A percentile compares a stretch with the other conserved stretches of the same genome.
These are phyloP conservation scores for Phalaenopsis aphrodite DNA, from an alignment of 106 monocot species.

Conservation along the genomic window DNA sequence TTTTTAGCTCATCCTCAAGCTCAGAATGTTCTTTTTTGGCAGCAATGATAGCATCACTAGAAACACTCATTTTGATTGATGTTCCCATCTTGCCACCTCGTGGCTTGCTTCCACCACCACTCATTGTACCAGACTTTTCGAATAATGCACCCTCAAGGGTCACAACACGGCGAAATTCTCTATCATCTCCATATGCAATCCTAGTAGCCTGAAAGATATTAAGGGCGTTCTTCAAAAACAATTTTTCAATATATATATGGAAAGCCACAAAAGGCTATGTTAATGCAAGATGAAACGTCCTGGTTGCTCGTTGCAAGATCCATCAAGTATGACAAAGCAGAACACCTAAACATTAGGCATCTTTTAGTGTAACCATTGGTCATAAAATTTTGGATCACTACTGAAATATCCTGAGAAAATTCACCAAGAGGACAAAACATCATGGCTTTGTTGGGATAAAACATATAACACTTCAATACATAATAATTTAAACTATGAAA, in stretches of 20 bases:
- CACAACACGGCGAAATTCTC: constrained; percentile 83
- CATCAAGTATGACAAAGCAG: neutral
- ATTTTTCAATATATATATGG: neutral
- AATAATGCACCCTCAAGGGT: constrained; percentile 82
- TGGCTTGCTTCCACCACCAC: constrained; percentile 84
- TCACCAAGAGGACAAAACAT: neutral
- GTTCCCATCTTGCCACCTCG: constrained; percentile 97
- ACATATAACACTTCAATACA: neutral
- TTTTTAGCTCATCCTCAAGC: constrained; percentile 53
- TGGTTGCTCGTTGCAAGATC: no score
- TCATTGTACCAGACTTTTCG: constrained; percentile 95
- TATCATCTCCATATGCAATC: constrained; percentile 68
- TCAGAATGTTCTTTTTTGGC: constrained; percentile 73
- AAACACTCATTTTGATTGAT: constrained; percentile 73
- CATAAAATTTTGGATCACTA: no score
- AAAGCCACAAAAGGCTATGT: neutral
- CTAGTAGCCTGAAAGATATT: constrained; percentile 49
- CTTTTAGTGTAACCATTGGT: neutral
- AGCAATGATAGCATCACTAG: constrained; percentile 50
- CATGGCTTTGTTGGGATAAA: neutral
- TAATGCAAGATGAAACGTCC: neutral
- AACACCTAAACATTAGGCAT: neutral
- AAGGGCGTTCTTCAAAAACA: neutral
- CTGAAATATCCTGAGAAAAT: neutral
- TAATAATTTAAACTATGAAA: neutral